Base-by-base conservation (phyloP, 805 yeast species). In the Komagataella pastoris region DNA sequence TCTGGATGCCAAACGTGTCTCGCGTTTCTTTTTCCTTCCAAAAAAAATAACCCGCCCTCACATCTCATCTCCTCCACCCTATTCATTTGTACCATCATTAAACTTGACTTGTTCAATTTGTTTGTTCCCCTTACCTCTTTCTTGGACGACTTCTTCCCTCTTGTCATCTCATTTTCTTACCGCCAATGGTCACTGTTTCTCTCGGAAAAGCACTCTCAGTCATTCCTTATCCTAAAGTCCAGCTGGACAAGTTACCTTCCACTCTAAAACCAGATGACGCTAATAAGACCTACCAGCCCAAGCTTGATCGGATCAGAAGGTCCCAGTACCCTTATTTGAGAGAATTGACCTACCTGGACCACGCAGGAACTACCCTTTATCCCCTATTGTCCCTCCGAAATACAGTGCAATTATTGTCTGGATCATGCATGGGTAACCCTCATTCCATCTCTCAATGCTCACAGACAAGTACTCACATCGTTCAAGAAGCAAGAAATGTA, bases 291-390 rank as follows among this genome's bases (percentile, higher is more conserved):
- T 30, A 44, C 47, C 47, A 10, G n/a, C 14, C 40, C 40, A 30
- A 30, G 4, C 40, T 30, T 30, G 40, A 30, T 10, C 12, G 14
- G 10, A 30, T 30, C 40, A 30, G 40, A 30, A 10, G 14, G 40
- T 30, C 40, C 40, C 40, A 30, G 40, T 30, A 30, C 14, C 40
- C 40, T 30, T 30, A 30, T 14, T 8, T 30, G 14, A 30, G 14
- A 8, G 40, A 30, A n/a, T 3, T 30, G 6, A 30, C 40, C 3
- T 73, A 73, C 50, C 58, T 73, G 23, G 77, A 73, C 53, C 71
- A 71, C 56, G 76, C 77, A 1, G 77, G 75, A 1, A 61, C 69
- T 49, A 69, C 75, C 1, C 51, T 69, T 2, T 64, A 65, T 46
- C 61, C 72, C 1, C 57, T 58, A 24, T 51, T 63, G 1, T 53